Conservation (phyloP, 2,329 filamentous ascomycete genomes). For the Cytospora paraplurivora region DNA sequence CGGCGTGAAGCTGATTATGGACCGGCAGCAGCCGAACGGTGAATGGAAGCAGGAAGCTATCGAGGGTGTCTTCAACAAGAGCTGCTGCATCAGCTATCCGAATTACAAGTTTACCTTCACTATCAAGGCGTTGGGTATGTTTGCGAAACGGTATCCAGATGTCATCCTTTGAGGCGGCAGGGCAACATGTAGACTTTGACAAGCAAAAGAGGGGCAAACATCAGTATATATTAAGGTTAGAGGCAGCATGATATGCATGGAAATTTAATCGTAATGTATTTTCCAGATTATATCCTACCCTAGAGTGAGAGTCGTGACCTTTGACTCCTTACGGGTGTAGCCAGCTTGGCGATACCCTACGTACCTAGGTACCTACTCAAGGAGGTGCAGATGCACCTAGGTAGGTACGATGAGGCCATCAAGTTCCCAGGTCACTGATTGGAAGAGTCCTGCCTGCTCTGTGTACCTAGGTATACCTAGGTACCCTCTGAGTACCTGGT, state of each 20-base stretch:
- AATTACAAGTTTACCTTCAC: slow-evolving; percentile 99
- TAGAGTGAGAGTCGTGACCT: too few relatives aligned
- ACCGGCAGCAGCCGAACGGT: slow-evolving; percentile 81
- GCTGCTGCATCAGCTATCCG: slow-evolving; percentile 98
- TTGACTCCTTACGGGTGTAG: too few relatives aligned
- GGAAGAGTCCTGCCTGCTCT: not conserved
- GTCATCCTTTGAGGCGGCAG: slow-evolving; percentile 48
- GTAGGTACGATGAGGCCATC: too few relatives aligned
- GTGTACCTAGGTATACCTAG: not conserved
- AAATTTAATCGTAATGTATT: not conserved
- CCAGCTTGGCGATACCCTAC: too few relatives aligned
- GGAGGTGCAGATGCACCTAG: not conserved
- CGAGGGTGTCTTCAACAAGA: slow-evolving; percentile 98
- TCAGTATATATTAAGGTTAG: slow-evolving; percentile 2
- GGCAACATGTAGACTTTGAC: not conserved
- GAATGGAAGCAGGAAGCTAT: slow-evolving; percentile 96
- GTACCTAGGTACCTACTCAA: not conserved
- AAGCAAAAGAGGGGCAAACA: not conserved
- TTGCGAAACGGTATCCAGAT: slow-evolving; percentile 70
- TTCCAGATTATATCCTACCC: too few relatives aligned
- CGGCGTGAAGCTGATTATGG: slow-evolving; percentile 80
- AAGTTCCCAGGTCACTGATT: too few relatives aligned
- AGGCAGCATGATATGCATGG: not conserved
- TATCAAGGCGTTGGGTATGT: slow-evolving; percentile 92
- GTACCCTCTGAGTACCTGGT: not conserved